Percentiles rank a stretch among this genome's conserved stretches.
These are phyloP conservation scores for Diaporthe helianthi DNA, from an alignment of 2,329 filamentous ascomycete species.

Conservation along the genomic window DNA sequence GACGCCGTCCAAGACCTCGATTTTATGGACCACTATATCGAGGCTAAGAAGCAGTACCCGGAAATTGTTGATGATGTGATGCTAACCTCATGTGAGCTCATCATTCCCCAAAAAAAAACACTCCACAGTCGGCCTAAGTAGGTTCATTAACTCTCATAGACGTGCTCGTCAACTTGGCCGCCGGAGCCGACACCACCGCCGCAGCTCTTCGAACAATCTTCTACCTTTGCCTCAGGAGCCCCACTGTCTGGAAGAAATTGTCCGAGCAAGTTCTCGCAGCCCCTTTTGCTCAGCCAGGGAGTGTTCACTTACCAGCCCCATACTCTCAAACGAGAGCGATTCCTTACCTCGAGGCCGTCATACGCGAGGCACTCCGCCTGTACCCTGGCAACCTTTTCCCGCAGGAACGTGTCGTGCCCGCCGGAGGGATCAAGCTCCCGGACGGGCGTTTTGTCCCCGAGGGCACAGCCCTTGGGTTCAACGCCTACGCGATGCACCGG, in stretches of 20 bases:
- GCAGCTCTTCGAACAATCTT: slow-evolving; percentile 11
- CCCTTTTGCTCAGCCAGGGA: slow-evolving; percentile 6
- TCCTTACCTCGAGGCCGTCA: slow-evolving; percentile 50
- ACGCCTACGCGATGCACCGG: slow-evolving; percentile 45
- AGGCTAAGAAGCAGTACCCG: slow-evolving; percentile 43
- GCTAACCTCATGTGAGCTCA: slow-evolving; percentile 31
- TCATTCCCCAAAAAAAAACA: neutral
- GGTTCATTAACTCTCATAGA: slow-evolving; percentile 35
- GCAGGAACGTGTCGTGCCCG: slow-evolving; percentile 55
- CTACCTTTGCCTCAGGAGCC: neutral
- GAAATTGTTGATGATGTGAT: slow-evolving; percentile 43
- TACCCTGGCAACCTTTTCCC: slow-evolving; percentile 53
- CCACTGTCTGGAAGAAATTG: neutral
- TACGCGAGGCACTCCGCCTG: slow-evolving; percentile 56
- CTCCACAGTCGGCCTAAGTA: neutral
- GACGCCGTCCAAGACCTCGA: slow-evolving; percentile 40
- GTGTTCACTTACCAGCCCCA: neutral
- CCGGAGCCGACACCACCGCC: slow-evolving; percentile 25
- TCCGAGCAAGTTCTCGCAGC: slow-evolving; percentile 13
- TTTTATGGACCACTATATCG: slow-evolving; percentile 47
- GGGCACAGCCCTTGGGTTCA: slow-evolving; percentile 45
- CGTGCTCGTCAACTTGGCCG: slow-evolving; percentile 21
- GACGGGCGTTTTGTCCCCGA: slow-evolving; percentile 42
- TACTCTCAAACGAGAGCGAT: slow-evolving; percentile 8
- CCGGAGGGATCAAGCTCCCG: slow-evolving; percentile 45